Evolutionary conservation across 805 yeast genomes (phyloP).

Genomic region (Kodamaea lidongshanica): DNA sequence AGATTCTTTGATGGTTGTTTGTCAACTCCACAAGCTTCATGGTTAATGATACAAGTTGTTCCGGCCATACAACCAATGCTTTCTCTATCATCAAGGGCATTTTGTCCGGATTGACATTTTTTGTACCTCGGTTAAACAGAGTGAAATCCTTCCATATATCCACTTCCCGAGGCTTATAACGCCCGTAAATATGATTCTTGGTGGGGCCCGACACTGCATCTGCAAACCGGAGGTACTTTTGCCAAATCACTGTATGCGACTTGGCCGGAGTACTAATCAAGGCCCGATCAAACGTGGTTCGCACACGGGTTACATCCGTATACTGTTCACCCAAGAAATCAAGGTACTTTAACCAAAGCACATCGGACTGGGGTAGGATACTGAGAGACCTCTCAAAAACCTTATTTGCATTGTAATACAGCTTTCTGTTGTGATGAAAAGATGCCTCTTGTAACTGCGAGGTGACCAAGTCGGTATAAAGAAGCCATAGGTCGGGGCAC

Average conservation of each 20-base stretch:
- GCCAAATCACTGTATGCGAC: conserved; percentile 43
- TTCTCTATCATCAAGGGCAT: too few relatives aligned
- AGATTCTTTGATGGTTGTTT: too few relatives aligned
- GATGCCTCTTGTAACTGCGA: conserved; percentile 20
- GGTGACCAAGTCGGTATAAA: conserved; percentile 40
- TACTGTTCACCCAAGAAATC: conserved; percentile 31
- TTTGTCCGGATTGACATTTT: too few relatives aligned
- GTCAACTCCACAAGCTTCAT: conserved; percentile 11
- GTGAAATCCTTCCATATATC: too few relatives aligned
- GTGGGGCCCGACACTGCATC: conserved; percentile 40
- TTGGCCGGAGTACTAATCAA: conserved; percentile 43
- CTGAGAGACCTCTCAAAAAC: conserved; percentile 45
- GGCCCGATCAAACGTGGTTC: conserved; percentile 45
- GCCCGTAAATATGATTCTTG: conserved; percentile 26
- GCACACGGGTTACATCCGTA: conserved; percentile 29
- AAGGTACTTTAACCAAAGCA: conserved; percentile 49
- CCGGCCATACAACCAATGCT: conserved; percentile 40
- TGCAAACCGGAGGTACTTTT: conserved; percentile 49
- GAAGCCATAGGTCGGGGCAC: conserved; percentile 51
- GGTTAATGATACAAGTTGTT: conserved; percentile 48
- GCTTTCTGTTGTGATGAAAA: conserved; percentile 22
- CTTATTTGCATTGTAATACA: conserved; percentile 30
- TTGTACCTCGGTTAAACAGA: too few relatives aligned
- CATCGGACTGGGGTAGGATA: conserved; percentile 39
- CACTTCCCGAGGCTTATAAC: too few relatives aligned